Base-by-base conservation (phyloP, 169 alveolate species). In the Besnoitia besnoiti region DNA sequence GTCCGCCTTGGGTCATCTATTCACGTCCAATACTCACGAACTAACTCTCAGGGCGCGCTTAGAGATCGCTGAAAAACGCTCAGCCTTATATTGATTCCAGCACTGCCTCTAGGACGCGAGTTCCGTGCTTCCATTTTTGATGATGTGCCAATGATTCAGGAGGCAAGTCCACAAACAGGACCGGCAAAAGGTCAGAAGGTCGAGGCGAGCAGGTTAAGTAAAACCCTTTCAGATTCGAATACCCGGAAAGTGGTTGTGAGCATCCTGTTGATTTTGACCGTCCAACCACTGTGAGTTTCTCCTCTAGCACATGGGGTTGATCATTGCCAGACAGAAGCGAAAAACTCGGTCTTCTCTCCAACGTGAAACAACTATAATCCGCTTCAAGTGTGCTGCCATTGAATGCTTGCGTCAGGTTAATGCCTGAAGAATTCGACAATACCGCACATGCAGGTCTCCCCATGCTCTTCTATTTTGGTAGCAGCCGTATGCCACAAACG, bases 211-310 rank as follows among this genome's bases (percentile, higher is more conserved):
- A 35, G 96, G 24, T 87, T 96, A 0, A 97, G 98, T 61, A 97
- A 97, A 91, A 95, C 93, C 0, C 93, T 95, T 33, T 91, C 97
- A 21, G 98, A 97, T 87, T 94, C 95, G 42, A 95, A 96, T n/a
- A 96, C 97, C 14, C 93, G 97, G 75, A 93, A 96, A 82, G 97
- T 97, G 35, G 96, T 97, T 47, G 94, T 97, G 37, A 97, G 97
- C 49, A 96, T 97, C 27, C 94, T 97, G 10, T 67, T 89, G 30
- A 93, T 96, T 95, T 92, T 96, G 77, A 88, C 96, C 92, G 94
- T 96, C 10, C 89, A 96, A n/a, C 98, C 98, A 14, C 42, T 95
- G 42, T 85, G 94, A n/a, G 96, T 49, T 8, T 8, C 5, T 24
- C n/a, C n/a, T n/a, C n/a, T n/a, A n/a, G n/a, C n/a, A n/a, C n/a